Percentiles rank a stretch among this genome's conserved stretches.
These are phyloP conservation scores for Leccinum subgranulosum DNA, from an alignment of 768 basidiomycete species.

Conservation along the genomic window DNA sequence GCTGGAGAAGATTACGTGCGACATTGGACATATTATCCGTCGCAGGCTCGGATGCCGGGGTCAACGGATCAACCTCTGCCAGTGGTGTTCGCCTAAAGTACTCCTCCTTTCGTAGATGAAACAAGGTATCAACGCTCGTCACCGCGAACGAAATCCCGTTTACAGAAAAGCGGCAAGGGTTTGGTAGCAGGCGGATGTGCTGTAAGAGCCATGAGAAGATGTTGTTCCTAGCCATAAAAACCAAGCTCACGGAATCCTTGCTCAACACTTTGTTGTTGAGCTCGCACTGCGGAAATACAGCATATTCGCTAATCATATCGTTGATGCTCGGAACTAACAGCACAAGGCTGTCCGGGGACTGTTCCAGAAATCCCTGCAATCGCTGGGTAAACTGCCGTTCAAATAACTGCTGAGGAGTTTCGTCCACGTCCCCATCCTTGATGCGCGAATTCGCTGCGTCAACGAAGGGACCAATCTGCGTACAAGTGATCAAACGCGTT, in stretches of 20 bases:
- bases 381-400: constrained; percentile 54
- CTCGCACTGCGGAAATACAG: constrained; percentile 82
- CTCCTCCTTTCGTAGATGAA: constrained; percentile 87
- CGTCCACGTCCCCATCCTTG: constrained; percentile 69
- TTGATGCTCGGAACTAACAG: constrained; percentile 79
- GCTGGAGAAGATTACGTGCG: constrained; percentile 79
- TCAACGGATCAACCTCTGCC: constrained; percentile 54
- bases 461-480: constrained; percentile 88
- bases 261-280: constrained; percentile 41
- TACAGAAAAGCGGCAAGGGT: constrained; percentile 82
- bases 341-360: constrained; percentile 66
- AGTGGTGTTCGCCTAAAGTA: constrained; percentile 63
- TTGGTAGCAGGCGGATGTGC: constrained; percentile 80
- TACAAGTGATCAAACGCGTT: background rate
- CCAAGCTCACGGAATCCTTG: constrained; percentile 49
- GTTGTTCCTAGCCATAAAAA: background rate
- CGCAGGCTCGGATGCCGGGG: constrained; percentile 41
- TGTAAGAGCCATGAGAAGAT: constrained; percentile 28
- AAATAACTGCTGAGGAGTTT: constrained; percentile 67
- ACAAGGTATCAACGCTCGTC: constrained; percentile 84
- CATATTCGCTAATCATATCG: constrained; percentile 76
- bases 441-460: constrained; percentile 74
- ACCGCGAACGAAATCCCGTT: constrained; percentile 79
- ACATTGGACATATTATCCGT: constrained; percentile 77
- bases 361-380: constrained; percentile 51